Evolutionary conservation across 1,284 basidiomycete genomes (phyloP), one percentile per base, ranked within the genome.

Genomic region (Mrakiaceae sp.): DNA sequence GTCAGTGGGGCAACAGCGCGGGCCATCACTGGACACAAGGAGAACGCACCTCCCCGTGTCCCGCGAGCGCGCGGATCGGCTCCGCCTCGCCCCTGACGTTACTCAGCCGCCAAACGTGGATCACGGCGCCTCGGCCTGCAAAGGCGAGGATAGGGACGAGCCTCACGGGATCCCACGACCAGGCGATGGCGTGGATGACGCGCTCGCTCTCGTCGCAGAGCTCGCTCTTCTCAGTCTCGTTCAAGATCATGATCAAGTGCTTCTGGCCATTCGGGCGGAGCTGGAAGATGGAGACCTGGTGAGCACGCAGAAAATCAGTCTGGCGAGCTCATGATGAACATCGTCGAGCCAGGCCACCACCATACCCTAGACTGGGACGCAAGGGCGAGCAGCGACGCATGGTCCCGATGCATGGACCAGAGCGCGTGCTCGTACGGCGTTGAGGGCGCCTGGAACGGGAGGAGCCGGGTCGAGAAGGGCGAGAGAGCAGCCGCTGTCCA

Each of bases 11-110:
- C 53, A 11, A 3, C 3, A 6, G 39, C 53, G 53, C 11, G 14
- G 39, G 39, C 27, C 27, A 27, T 27, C 27, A 27, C 27, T 27
- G 27, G 27, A 27, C 27, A 27, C 27, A 27, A 27, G 53, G 16
- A 12, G 5, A 43, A 56, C 64, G 16, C 40, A 66, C 64, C 52
- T 56, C 64, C 44, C 64, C 64, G 27, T 66, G 64, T 9, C 64
- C 64, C 49, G n/a, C 16, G 3, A 66, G 56, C 14, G 58, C 54
- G 10, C 60, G 54, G 1, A 66, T n/a, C n/a, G 55, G 46, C 46
- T 66, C 49, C 42, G 55, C 44, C 49, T 58, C 46, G 8, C 50
- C 50, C 5, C 49, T 5, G 16, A 43, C 60, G 8, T 43, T 11
- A 42, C 50, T 61, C 39, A 62, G 46, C 9, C 60, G 50, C 64